phyloP scores from a whole-genome alignment of 495 filamentous ascomycete genomes.

The Penicillium paxilli region DNA sequence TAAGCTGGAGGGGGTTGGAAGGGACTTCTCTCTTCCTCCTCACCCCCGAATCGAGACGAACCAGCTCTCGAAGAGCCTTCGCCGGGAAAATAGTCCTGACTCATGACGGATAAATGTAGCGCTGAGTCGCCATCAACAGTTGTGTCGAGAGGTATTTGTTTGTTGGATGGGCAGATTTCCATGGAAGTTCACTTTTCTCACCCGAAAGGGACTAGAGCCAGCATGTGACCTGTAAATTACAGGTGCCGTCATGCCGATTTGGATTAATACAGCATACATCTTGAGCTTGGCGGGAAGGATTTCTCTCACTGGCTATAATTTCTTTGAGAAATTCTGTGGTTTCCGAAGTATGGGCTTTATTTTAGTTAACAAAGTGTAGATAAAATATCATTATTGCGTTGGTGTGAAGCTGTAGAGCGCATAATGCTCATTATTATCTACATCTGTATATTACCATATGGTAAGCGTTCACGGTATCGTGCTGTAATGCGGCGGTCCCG shows the following conservation, averaged over 20 bases:
- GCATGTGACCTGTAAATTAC: slow-evolving; percentile 27
- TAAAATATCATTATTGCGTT: too few species aligned
- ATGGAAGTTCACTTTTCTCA: slow-evolving; percentile 21
- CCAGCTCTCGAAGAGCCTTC: slow-evolving; percentile 43
- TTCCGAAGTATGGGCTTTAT: too few species aligned
- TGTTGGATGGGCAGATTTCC: slow-evolving; percentile 21
- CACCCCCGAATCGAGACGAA: slow-evolving; percentile 35
- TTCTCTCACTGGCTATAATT: too few species aligned
- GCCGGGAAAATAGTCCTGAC: slow-evolving; percentile 64
- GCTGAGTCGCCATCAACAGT: slow-evolving; percentile 18
- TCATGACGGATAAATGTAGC: slow-evolving; percentile 54
- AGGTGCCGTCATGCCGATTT: slow-evolving; percentile 1
- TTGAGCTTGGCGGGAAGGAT: too few species aligned
- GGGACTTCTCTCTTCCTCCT: slow-evolving; percentile 31
- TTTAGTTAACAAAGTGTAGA: too few species aligned
- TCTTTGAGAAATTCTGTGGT: too few species aligned
- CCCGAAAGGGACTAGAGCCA: slow-evolving; percentile 23
- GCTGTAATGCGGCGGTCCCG: background rate
- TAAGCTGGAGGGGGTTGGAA: slow-evolving; percentile 59
- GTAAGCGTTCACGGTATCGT: slow-evolving; percentile 1
- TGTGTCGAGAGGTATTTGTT: slow-evolving; percentile 15
- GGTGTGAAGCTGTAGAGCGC: too few species aligned
- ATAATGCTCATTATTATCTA: background rate
- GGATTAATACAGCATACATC: background rate
- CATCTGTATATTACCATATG: too few species aligned